Evolutionary conservation across 257 asterid species (phyloP).

Genomic region (Agastache rugosa): DNA sequence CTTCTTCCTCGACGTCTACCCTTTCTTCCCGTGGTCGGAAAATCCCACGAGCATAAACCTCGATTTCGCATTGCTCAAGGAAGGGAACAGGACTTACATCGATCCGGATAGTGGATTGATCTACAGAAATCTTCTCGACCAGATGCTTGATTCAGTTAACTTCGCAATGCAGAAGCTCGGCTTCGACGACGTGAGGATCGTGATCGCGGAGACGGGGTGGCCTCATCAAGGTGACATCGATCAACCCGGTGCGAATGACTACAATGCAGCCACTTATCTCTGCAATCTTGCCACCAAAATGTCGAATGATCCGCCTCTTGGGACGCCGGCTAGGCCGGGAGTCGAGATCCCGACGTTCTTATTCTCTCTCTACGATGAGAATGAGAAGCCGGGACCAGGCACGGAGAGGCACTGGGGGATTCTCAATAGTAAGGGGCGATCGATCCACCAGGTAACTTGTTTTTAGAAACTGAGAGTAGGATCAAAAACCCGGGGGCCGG

Average conservation of each 20-base stretch:
- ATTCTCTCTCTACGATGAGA: constrained; percentile 69
- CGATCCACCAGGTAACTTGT: constrained; percentile 50
- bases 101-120: constrained; percentile 60
- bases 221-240: constrained; percentile 81
- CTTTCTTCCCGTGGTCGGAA: constrained; percentile 66
- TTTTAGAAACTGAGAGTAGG: too few species aligned
- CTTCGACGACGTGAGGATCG: constrained; percentile 43
- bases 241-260: constrained; percentile 61
- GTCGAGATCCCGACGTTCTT: constrained; percentile 57
- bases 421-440: constrained; percentile 47
- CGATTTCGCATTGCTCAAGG: constrained; percentile 56
- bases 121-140: constrained; percentile 70
- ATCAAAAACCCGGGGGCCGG: too few species aligned
- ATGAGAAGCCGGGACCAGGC: constrained; percentile 61
- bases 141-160: constrained; percentile 66
- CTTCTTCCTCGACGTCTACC: constrained; percentile 66
- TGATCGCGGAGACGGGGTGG: constrained; percentile 83
- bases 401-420: constrained; percentile 86
- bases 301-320: constrained; percentile 48
- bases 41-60: constrained; percentile 48
- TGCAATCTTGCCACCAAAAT: constrained; percentile 56
- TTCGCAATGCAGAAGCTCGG: constrained; percentile 70
- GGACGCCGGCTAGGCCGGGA: constrained; percentile 81
- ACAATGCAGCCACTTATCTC: constrained; percentile 73
- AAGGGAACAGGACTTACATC: constrained; percentile 37